Evolutionary conservation across 306 rosid species (phyloP).

Genomic region (Dryas drummondii): DNA sequence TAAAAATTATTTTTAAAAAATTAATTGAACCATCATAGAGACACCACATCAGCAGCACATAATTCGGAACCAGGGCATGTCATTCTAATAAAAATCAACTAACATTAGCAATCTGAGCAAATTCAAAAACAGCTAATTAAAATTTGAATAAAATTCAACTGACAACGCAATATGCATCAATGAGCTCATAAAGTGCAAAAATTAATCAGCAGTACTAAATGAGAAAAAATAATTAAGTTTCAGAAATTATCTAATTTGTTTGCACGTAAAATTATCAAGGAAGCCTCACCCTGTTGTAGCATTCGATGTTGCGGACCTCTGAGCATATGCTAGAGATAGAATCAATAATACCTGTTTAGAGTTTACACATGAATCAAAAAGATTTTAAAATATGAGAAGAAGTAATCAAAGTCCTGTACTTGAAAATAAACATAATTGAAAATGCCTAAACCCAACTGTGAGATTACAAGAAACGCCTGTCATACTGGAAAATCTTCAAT

Average conservation of each 20-base stretch:
- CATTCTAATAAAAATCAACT: not conserved
- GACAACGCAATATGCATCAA: slow-evolving; percentile 1
- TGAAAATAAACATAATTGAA: no score
- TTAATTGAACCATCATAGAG: not conserved
- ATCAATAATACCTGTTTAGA: slow-evolving; percentile 53
- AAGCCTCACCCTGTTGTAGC: slow-evolving; percentile 30
- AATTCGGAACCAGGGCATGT: not conserved
- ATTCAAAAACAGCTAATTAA: not conserved
- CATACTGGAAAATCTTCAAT: no score
- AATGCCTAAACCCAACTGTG: no score
- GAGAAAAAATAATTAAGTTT: not conserved
- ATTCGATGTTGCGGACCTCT: slow-evolving; percentile 40
- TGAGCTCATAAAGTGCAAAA: not conserved
- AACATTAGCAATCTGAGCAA: not conserved
- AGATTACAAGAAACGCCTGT: no score
- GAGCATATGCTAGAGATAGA: slow-evolving; percentile 41
- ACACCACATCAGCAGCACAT: slow-evolving; percentile 1
- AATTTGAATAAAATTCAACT: not conserved
- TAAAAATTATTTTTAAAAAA: not conserved
- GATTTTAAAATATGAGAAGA: not conserved
- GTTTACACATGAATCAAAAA: slow-evolving; percentile 29
- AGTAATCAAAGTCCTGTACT: not conserved
- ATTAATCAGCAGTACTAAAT: not conserved
- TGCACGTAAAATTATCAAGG: not conserved
- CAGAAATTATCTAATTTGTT: not conserved